Conservation (phyloP, 108 stramenopile species). For the Nannochloropsis gaditana region DNA sequence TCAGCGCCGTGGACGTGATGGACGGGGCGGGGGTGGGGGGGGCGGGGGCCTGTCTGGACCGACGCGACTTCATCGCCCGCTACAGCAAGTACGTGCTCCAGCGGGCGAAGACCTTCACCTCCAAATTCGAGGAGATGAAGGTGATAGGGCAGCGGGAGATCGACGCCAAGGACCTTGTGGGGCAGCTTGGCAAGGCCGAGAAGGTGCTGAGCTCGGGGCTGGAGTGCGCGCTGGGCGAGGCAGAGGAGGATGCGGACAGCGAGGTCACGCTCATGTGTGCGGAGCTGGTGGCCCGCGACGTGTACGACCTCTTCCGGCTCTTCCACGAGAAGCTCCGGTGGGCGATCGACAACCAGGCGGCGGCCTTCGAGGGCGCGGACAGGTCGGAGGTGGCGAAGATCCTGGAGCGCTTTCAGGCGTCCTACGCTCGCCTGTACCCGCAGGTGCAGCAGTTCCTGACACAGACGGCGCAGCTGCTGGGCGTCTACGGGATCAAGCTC, state of each 20-base stretch:
- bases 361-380: background rate
- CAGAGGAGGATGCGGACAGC: background rate
- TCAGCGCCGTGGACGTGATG: slow-evolving; percentile 30
- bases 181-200: background rate
- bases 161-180: background rate
- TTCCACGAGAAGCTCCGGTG: slow-evolving; percentile 24
- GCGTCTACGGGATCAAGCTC: background rate
- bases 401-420: background rate
- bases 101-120: slow-evolving; percentile 44
- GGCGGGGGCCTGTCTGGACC: slow-evolving; percentile 24
- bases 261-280: background rate
- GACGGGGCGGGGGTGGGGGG: slow-evolving; percentile 23
- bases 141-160: background rate
- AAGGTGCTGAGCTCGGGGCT: background rate
- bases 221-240: slow-evolving; percentile 16
- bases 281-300: slow-evolving; percentile 5
- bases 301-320: background rate
- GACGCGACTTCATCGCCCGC: slow-evolving; percentile 36
- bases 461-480: background rate
- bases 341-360: background rate
- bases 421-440: background rate
- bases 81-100: slow-evolving; percentile 55
- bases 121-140: slow-evolving; percentile 49
- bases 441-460: background rate
- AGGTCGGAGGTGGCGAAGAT: background rate